Evolutionary conservation across 176 grass and related monocot species (phyloP).

Genomic region (Hyparrhenia diplandra): DNA sequence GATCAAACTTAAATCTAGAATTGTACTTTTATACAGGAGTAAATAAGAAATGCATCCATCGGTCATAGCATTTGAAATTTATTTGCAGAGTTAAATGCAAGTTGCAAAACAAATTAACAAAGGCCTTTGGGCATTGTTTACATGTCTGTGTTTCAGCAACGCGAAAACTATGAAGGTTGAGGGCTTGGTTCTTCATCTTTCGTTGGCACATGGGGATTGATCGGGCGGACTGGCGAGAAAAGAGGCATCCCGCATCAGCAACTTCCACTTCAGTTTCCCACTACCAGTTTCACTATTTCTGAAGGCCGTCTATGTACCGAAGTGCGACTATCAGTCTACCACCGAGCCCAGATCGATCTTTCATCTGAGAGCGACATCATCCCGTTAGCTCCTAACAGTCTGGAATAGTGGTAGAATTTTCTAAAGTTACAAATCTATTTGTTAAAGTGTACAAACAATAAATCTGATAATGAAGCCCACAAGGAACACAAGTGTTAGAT

Average conservation of each 20-base stretch:
- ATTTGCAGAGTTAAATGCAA: background rate
- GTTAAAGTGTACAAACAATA: background rate
- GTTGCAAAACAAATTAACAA: background rate
- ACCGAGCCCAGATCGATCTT: conserved; percentile 18
- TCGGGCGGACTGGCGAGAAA: background rate
- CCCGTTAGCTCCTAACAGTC: background rate
- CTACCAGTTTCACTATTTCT: background rate
- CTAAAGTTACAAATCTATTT: background rate
- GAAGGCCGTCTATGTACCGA: conserved; percentile 17
- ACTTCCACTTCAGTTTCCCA: background rate
- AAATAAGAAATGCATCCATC: background rate
- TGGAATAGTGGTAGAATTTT: background rate
- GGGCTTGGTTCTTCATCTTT: background rate
- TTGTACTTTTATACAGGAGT: background rate
- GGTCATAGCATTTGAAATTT: background rate
- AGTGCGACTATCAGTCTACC: background rate
- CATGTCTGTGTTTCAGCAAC: background rate
- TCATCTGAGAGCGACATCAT: conserved; percentile 5
- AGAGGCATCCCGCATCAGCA: background rate
- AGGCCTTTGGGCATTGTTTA: background rate
- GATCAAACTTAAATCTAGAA: background rate
- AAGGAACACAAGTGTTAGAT: too few relatives aligned
- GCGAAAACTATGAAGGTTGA: background rate
- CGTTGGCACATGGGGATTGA: background rate
- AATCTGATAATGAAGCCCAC: background rate